Evolutionary conservation across 164 flowering plant species (phyloP), one percentile per base, ranked within the genome.

Genomic region (Warburgia ugandensis): DNA sequence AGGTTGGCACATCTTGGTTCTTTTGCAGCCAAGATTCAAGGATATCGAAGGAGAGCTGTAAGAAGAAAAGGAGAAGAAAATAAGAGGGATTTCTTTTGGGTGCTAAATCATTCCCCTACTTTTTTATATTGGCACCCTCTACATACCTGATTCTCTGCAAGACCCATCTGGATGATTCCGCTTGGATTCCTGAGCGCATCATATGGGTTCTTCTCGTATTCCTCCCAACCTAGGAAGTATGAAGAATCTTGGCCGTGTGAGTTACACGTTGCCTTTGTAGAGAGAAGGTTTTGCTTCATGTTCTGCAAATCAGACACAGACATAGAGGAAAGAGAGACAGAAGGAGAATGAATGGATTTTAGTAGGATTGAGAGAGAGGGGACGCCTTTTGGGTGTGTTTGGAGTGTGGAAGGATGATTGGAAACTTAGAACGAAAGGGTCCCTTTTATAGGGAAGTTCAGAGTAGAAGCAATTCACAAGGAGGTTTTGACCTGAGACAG

Each of bases 221-320:
- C 81, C 46, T 76, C 48, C 81, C 81, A 76, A 31, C 81, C 81
- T 11, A 66, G 36, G 63, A 76, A 76, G 62, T 76, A 76, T 2
- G 72, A 66, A 43, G 81, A 73, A 36, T 73, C 81, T 52, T 76
- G 70, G 6, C 78, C 78, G 23, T 73, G 78, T 0, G 74, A 52
- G 48, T 74, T 68, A 49, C 70, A 59, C 10, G 64, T 52, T 27
- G 67, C 70, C 42, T 59, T 71, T 29, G 21, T 60, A 0, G 74
- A 64, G 14, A 61, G 53, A 33, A 40, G 29, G 26, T 45, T 31
- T 45, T 42, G 13, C 45, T 48, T 59, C 56, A 16, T 58, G 12
- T 39, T 7, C 8, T 39, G 41, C 8, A 1, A 16, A n/a, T 3
- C 20, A 13, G 17, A 49, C 16, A 2, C 22, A 31, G 46, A 29